These are phyloP conservation scores for Pythium chondricola DNA, from an alignment of 352 stramenopile genomes.

Conservation along the genomic window DNA sequence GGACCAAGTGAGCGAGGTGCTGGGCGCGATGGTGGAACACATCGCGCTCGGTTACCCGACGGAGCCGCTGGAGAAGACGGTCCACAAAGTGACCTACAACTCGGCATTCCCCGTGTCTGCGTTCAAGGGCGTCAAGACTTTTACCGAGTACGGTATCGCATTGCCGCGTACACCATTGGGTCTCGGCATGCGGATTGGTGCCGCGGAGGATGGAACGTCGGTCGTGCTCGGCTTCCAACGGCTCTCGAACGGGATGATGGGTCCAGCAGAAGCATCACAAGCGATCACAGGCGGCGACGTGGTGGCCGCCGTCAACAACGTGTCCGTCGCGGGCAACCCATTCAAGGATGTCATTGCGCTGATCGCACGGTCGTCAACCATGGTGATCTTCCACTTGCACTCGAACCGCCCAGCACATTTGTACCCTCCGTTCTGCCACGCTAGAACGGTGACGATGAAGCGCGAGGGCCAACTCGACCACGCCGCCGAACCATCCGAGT, in stretches of 20 bases:
- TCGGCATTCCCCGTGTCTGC: conserved; percentile 44
- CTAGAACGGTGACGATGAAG: conserved; percentile 46
- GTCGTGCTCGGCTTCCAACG: conserved; percentile 80
- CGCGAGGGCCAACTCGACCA: conserved; percentile 29
- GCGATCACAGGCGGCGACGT: conserved; percentile 70
- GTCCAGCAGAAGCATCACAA: conserved; percentile 65
- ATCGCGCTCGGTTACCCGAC: conserved; percentile 73
- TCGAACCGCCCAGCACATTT: conserved; percentile 49
- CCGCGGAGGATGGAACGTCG: conserved; percentile 49
- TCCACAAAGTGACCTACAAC: conserved; percentile 38
- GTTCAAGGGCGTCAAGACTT: conserved; percentile 39
- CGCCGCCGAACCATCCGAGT: conserved; percentile 39
- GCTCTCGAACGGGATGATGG: conserved; percentile 63
- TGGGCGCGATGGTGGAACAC: conserved; percentile 78
- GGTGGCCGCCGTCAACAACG: conserved; percentile 73
- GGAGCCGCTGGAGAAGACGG: conserved; percentile 27
- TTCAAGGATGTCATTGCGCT: conserved; percentile 79
- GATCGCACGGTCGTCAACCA: conserved; percentile 52
- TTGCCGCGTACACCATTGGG: conserved; percentile 59
- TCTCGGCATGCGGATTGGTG: conserved; percentile 77
- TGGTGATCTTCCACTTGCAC: conserved; percentile 83
- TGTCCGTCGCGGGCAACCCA: conserved; percentile 37
- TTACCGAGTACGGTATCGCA: conserved; percentile 73
- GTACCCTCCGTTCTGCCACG: conserved; percentile 65
- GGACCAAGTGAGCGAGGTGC: conserved; percentile 62